Evolutionary conservation across 2,329 filamentous ascomycete genomes (phyloP), one percentile per base, ranked within the genome.

Genomic region (Talaromyces sp.): DNA sequence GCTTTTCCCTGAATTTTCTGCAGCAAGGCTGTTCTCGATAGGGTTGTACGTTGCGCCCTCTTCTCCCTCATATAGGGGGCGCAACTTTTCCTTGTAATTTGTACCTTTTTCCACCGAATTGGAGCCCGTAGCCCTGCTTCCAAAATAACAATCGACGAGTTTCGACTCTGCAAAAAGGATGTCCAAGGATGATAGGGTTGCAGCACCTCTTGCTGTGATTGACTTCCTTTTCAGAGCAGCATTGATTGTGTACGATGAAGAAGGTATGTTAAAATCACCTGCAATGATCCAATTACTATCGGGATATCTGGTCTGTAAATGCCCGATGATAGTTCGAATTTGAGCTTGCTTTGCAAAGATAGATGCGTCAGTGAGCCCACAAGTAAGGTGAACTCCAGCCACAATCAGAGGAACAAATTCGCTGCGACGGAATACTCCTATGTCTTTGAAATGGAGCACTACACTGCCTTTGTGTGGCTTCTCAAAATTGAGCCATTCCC

Each of bases 11-110:
- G 84, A 81, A 3, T 82, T 82, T 11, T 80, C 77, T 1, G 83
- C 81, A 3, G 88, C 87, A 13, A 89, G 78, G 0, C 74, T 72
- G 69, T 90, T 90, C 6, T 75, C 75, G 1, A 75, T 75, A 0
- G 87, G 87, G 69, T 90, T 84, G 71, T 88, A 90, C 0, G 88
- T 90, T 3, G 87, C 86, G 1, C 87, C 88, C 67, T 86, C 81
- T 71, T 90, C 87, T 1, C 87, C 88, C 61, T 86, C 83, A 35
- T 81, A 82, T 0, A 80, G 67, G 17, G 81, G 77, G 11, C 74
- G 70, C 6, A 69, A 58, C 8, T 66, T 62, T 17, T 66, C 61
- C 39, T 69, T 60, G 71, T 11, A 15, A 6, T 25, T 19, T 2
- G 13, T 22, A 15, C 7, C 22, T 1, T 2, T 13, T 9, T 11